Percentiles rank a stretch among this genome's conserved stretches.
phyloP scores from a whole-genome alignment of 768 basidiomycete species.

The Hypholoma sublateritium region DNA sequence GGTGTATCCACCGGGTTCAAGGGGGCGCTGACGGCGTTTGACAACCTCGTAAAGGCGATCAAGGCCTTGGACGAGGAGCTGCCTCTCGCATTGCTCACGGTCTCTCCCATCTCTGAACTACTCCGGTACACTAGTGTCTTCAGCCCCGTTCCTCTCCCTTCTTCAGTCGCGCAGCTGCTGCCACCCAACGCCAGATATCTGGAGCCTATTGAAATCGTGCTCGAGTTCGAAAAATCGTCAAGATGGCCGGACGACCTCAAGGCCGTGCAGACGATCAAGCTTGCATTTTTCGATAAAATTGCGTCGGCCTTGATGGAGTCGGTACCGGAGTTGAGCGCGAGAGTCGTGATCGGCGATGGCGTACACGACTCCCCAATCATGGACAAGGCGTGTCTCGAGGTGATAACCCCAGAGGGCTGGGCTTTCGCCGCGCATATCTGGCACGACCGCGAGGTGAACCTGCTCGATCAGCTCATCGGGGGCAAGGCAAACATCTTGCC shows the following conservation, averaged over 20 bases:
- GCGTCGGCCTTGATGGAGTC: slow-evolving; percentile 61
- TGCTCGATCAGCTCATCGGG: slow-evolving; percentile 70
- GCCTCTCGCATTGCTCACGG: slow-evolving; percentile 74
- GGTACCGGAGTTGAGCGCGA: slow-evolving; percentile 50
- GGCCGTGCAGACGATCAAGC: slow-evolving; percentile 91
- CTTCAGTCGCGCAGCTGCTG: slow-evolving; percentile 47
- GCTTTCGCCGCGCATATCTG: slow-evolving; percentile 83
- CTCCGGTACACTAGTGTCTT: slow-evolving; percentile 86
- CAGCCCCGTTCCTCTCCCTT: slow-evolving; percentile 71
- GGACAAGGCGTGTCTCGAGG: slow-evolving; percentile 73
- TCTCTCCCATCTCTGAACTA: slow-evolving; percentile 70
- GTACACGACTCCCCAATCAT: slow-evolving; percentile 50
- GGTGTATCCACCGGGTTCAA: slow-evolving; percentile 61
- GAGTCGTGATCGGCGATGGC: slow-evolving; percentile 58
- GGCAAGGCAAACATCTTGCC: slow-evolving; percentile 39
- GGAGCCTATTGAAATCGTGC: slow-evolving; percentile 67
- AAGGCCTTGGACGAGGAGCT: slow-evolving; percentile 72
- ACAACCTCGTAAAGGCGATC: slow-evolving; percentile 70
- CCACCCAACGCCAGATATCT: slow-evolving; percentile 64
- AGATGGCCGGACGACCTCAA: slow-evolving; percentile 94
- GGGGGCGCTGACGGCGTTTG: slow-evolving; percentile 75
- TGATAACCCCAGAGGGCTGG: slow-evolving; percentile 82
- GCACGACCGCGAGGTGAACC: slow-evolving; percentile 81
- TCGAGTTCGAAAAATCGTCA: slow-evolving; percentile 91
- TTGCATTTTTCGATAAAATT: slow-evolving; percentile 87